A percentile compares a stretch with the other conserved stretches of the same genome.
These are phyloP conservation scores for Jimgerdemannia flammicorona DNA, from an alignment of 192 early-diverging fungal genomes.

Conservation along the genomic window DNA sequence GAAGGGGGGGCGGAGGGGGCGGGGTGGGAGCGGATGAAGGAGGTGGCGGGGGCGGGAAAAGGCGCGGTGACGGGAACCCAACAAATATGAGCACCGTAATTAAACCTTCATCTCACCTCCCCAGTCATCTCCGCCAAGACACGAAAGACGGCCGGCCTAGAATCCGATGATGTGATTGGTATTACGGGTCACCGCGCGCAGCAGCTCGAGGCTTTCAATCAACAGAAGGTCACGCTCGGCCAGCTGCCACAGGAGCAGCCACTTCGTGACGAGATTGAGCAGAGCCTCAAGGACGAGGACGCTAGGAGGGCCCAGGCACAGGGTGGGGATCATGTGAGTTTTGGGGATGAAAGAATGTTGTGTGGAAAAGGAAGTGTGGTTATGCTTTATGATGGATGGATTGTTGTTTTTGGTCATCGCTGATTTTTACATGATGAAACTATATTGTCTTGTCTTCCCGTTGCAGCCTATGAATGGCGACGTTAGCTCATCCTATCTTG, in stretches of 20 bases:
- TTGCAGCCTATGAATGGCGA: conserved; percentile 24
- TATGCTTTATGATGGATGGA: not conserved
- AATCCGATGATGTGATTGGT: conserved; percentile 63
- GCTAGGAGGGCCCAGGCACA: conserved; percentile 14
- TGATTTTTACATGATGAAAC: not conserved
- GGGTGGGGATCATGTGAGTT: conserved; percentile 4
- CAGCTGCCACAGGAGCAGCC: conserved; percentile 62
- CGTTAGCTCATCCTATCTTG: conserved; percentile 36
- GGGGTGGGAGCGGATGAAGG: not conserved
- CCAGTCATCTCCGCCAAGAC: conserved; percentile 31
- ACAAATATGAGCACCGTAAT: too few species aligned
- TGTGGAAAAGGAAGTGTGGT: conserved; percentile 1
- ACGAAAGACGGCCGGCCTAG: conserved; percentile 32
- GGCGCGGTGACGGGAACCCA: too few species aligned
- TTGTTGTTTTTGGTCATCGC: not conserved
- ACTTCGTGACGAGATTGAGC: conserved; percentile 81
- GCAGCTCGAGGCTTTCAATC: conserved; percentile 78
- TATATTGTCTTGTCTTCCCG: not conserved
- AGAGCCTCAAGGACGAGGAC: conserved; percentile 66
- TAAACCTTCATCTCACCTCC: not conserved
- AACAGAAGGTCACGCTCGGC: conserved; percentile 74
- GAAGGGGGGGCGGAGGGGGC: too few species aligned
- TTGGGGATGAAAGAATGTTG: not conserved
- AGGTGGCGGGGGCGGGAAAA: not conserved
- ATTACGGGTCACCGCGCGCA: conserved; percentile 66